Base-by-base conservation (phyloP, 2,329 filamentous ascomycete species). In the Aspergillus bombycis region DNA sequence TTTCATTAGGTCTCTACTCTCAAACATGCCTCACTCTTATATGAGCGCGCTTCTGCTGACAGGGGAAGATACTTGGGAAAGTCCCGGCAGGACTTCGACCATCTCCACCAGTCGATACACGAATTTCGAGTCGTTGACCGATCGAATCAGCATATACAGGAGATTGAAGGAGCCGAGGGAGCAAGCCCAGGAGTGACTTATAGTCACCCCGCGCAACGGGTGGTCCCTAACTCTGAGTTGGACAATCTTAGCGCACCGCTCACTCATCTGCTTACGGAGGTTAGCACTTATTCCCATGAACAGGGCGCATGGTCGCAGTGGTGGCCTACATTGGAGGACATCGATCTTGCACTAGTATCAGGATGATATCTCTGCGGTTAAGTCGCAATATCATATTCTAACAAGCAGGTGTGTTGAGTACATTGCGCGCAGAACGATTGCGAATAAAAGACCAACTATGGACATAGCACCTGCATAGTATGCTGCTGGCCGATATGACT, bases 261-360 rank as follows among this genome's bases (percentile, higher is more conserved):
- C 7, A 45, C 23, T 10, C 56, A 58, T 21, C 36, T 58, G 19
- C 26, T 58, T 12, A 26, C 45, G 7, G 56, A 58, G 8, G 56
- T 45, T 8, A 58, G 56, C 23, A 48, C 12, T 16, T 46, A 30
- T 34, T 41, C 56, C 12, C 56, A 58, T 19, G 56, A 46, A 23
- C 56, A 58, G 12, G 56, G 56, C 10, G 56, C 56, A 28, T 58
- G 56, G 56, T 41, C 26, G 9, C 56, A 58, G n/a, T 58, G 56
- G 56, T 58, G 56, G 56, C 56, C 56, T 45, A 45, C 56, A 1
- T 21, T 58, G 28, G 56, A 58, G 3, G 56, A 58, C 3, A 32
- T 58, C 14, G 56, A 58, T 32, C 23, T 58, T 41, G 56, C 56
- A 4, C 45, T 58, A 11, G 28, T 12, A 2, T 30, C 38, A 14